A percentile compares a stretch with the other conserved stretches of the same genome.
Conservation (phyloP, 1,139 yeast species). For the Kazachstania sp. region DNA sequence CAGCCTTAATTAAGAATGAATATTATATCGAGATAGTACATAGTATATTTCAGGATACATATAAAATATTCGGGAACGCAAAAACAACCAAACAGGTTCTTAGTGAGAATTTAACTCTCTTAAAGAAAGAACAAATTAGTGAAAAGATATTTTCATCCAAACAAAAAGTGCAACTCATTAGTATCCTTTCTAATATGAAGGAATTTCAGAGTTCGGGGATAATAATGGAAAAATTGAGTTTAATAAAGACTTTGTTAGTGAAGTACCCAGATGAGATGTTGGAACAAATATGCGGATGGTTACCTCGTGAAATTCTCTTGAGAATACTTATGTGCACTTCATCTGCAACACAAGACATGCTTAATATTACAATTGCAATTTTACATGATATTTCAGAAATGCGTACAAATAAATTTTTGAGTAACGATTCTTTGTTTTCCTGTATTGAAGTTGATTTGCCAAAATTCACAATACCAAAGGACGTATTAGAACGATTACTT, state of each 20-base stretch:
- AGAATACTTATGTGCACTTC: neutral
- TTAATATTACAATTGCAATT: too few relatives aligned
- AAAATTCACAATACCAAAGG: constrained; percentile 6
- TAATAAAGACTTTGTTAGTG: constrained; percentile 18
- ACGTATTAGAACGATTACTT: constrained; percentile 5
- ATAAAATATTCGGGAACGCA: constrained; percentile 15
- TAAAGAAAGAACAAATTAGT: constrained; percentile 25
- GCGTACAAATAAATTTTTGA: too few relatives aligned
- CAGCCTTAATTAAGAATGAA: constrained; percentile 11
- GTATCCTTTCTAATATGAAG: constrained; percentile 14
- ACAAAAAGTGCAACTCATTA: constrained; percentile 13
- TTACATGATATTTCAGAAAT: too few relatives aligned
- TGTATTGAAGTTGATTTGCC: too few relatives aligned
- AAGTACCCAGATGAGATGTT: constrained; percentile 23
- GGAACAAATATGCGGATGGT: constrained; percentile 17
- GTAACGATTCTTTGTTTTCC: too few relatives aligned
- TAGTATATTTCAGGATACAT: constrained; percentile 11
- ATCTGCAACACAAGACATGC: neutral
- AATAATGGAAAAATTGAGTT: constrained; percentile 19
- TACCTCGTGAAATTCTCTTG: constrained; percentile 25
- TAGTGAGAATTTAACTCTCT: constrained; percentile 20
- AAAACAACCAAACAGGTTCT: constrained; percentile 25
- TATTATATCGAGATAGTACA: constrained; percentile 11
- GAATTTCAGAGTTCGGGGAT: constrained; percentile 23
- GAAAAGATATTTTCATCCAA: constrained; percentile 10